A percentile compares a stretch with the other conserved stretches of the same genome.
Conservation (phyloP, 306 rosid species). For the Lathyrus oleraceus region DNA sequence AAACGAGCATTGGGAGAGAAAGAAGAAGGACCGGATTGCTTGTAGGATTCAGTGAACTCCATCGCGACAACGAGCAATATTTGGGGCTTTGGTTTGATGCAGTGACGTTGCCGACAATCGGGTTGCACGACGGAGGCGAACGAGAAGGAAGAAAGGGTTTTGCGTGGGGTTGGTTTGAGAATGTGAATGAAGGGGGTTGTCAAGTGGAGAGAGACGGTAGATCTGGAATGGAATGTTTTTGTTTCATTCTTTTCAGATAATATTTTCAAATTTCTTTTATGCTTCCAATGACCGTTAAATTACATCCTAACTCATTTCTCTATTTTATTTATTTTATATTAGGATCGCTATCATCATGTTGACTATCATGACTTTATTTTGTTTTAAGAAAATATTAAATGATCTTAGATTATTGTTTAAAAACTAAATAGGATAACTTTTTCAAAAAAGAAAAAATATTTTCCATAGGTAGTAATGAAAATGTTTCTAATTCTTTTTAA, state of each 20-base stretch:
- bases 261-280: background rate
- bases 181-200: background rate
- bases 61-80: conserved; percentile 16
- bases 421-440: too few species aligned
- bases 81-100: too few species aligned
- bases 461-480: too few species aligned
- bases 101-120: too few species aligned
- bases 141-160: background rate
- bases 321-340: background rate
- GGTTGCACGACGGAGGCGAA: too few species aligned
- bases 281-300: background rate
- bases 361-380: too few species aligned
- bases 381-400: too few species aligned
- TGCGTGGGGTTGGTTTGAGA: background rate
- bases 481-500: too few species aligned
- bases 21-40: conserved; percentile 89
- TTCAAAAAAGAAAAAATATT: too few species aligned
- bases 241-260: background rate
- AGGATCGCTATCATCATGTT: too few species aligned
- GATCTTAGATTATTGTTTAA: too few species aligned
- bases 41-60: conserved; percentile 97
- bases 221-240: background rate
- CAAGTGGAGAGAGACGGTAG: background rate
- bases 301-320: background rate
- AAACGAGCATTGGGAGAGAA: conserved; percentile 94